Evolutionary conservation across 2,329 filamentous ascomycete species (phyloP), one percentile per base, ranked within the genome.

Genomic region (Clonostachys chloroleuca): DNA sequence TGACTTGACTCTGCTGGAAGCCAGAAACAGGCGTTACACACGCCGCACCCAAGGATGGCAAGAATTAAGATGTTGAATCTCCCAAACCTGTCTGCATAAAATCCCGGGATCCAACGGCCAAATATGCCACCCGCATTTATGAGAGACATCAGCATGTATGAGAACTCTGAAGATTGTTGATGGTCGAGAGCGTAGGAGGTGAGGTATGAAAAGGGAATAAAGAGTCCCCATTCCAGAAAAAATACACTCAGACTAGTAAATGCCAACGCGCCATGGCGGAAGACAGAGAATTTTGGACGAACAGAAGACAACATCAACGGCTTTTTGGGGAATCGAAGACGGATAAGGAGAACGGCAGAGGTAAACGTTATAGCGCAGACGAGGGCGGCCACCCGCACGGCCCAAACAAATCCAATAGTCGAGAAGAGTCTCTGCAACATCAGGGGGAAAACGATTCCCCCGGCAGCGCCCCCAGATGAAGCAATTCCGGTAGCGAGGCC

Each of bases 71-170:
- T 77, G 55, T 83, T 81, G 8, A 84, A 53, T 0, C 76, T 70
- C 1, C 80, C 80, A 40, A 69, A 66, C 48, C 70, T 72, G 53
- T 84, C 80, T 3, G 76, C 78, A 34, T 83, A 52, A 44, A 78
- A 66, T 30, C 78, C 79, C 0, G 80, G 78, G 4, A 77, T 57
- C 49, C 81, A 71, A 33, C 79, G 74, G 5, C 80, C 80, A 13
- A 88, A 69, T 49, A 81, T 77, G 1, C 78, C 83, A 20, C 81
- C 84, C 2, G 75, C 83, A 56, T 87, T 89, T 56, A 89, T 70
- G 54, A 88, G 78, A 7, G 82, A 74, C 9, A 87, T 65, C 41
- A 87, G 72, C 54, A 86, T 81, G 59, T 85, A 87, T 55, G 83
- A 84, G 46, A 84, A 74, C 12, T 68, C 64, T 2, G 65, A 64